Conservation (phyloP, 345 rosid species). For the Hibiscus trionum region DNA sequence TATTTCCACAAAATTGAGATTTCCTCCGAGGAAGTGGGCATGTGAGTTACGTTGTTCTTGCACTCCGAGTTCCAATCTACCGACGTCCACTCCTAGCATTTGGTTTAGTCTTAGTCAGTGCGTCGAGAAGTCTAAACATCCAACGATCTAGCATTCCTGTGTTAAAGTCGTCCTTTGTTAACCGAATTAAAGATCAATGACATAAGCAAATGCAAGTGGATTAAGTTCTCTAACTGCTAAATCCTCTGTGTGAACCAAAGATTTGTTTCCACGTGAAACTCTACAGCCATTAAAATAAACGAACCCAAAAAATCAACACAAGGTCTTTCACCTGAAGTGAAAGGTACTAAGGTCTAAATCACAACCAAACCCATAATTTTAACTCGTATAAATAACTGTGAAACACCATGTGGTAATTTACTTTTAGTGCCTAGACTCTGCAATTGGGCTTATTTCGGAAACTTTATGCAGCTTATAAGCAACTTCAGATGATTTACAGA, state of each 20-base stretch:
- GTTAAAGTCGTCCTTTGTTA: neutral
- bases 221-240: neutral
- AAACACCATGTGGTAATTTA: neutral
- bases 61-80: constrained; percentile 11
- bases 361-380: neutral
- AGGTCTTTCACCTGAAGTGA: neutral
- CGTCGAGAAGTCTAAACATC: constrained; percentile 80
- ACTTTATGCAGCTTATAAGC: neutral
- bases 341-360: neutral
- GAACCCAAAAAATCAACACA: neutral
- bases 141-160: constrained; percentile 98
- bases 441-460: neutral
- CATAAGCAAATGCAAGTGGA: neutral
- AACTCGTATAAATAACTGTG: neutral
- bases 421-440: neutral
- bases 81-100: constrained; percentile 17
- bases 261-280: neutral
- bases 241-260: neutral
- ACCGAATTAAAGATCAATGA: neutral
- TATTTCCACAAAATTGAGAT: neutral
- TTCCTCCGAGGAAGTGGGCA: neutral
- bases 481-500: neutral
- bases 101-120: constrained; percentile 48
- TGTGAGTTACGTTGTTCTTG: neutral
- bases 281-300: neutral